Evolutionary conservation across 305 asterid species (phyloP), one percentile per base, ranked within the genome.

Genomic region (Fraxinus floribunda): DNA sequence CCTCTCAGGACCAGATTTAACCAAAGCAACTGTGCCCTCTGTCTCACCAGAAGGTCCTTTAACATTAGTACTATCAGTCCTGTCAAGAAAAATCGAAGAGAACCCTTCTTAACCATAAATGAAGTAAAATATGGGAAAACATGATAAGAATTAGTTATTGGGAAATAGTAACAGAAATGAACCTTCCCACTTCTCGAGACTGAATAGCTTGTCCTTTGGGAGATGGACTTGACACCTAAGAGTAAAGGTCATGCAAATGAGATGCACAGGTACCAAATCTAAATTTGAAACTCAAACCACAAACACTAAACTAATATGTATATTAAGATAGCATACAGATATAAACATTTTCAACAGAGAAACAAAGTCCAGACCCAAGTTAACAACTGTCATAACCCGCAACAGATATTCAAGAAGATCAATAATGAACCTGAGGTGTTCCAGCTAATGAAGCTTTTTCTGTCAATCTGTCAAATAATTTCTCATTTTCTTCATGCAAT

Each of bases 401-500:
- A 52, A 68, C 68, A 78, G 26, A 85, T 78, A 41, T 78, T 76
- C 52, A 16, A 80, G 15, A 75, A 83, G 83, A 76, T 77, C 46
- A 74, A 80, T 79, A 46, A 82, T 73, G 81, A 82, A 93, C 99
- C 99, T 93, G 98, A 22, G 93, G 94, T 52, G 98, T 91, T 87
- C 90, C 99, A 83, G 93, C 93, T 84, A 83, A 76, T 38, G 97
- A 87, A 57, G 95, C 92, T 88, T 95, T 97, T 85, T 93, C 99
- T 9, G 98, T 97, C 90, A 97, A 91, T 84, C 95, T 91, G 84
- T 90, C 99, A 79, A 97, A 97, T 90, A 97, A 90, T 86, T 93
- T 95, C 90, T 97, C 99, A 81, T 97, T 97, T 91, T 97, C 99
- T 88, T 93, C 98, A 88, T 97, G 99, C 89, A 97, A 90, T 87